phyloP scores from a whole-genome alignment of 192 early-diverging fungal genomes.

The Entophlyctis luteolus region DNA sequence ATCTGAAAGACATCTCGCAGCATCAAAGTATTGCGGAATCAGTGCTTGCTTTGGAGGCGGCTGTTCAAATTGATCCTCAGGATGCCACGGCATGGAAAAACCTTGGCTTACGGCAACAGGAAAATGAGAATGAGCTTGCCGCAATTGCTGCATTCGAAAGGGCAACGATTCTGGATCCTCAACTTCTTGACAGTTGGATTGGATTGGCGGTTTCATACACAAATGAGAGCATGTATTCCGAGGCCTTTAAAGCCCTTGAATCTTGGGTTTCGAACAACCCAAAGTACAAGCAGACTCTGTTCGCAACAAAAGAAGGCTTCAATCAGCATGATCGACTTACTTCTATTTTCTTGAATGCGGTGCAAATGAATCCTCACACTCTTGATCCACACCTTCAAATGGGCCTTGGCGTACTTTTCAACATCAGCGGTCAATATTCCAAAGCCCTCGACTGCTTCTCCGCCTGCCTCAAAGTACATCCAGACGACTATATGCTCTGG shows the following conservation, averaged over 20 bases:
- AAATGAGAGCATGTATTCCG: constrained; percentile 80
- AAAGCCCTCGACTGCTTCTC: constrained; percentile 98
- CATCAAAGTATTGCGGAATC: constrained; percentile 75
- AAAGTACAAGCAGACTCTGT: constrained; percentile 60
- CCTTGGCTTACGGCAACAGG: constrained; percentile 88
- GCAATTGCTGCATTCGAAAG: constrained; percentile 87
- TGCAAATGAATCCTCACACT: constrained; percentile 57
- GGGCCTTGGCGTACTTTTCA: constrained; percentile 91
- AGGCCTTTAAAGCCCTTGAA: constrained; percentile 86
- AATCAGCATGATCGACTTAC: constrained; percentile 71
- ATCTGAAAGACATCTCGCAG: constrained; percentile 21
- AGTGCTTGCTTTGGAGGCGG: constrained; percentile 87
- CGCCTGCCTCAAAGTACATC: constrained; percentile 79
- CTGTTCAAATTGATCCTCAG: constrained; percentile 70
- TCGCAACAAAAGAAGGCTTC: constrained; percentile 13
- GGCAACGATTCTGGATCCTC: constrained; percentile 71
- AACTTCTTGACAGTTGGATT: constrained; percentile 72
- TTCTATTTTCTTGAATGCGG: constrained; percentile 75
- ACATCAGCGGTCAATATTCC: constrained; percentile 85
- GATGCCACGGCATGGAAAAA: constrained; percentile 81
- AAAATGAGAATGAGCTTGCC: constrained; percentile 89
- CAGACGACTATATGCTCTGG: constrained; percentile 92
- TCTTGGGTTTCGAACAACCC: constrained; percentile 77
- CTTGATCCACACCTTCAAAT: constrained; percentile 91
- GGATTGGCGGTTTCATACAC: constrained; percentile 89